Conservation (phyloP, 2,329 filamentous ascomycete species). For the Beauveria sp. region DNA sequence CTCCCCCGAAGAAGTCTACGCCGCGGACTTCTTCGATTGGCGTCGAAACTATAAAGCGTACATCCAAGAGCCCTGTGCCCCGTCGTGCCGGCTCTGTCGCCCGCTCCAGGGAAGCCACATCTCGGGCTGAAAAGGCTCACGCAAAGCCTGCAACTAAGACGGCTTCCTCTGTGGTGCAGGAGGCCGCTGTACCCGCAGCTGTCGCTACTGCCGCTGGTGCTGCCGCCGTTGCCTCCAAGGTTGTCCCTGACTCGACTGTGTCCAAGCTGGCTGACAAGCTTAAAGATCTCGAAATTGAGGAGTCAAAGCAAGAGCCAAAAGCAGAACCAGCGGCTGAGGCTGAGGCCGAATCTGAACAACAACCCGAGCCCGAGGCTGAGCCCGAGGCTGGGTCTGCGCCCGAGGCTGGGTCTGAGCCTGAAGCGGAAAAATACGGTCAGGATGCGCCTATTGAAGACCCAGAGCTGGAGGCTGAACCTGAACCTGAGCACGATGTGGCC, state of each 20-base stretch:
- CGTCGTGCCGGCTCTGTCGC: slow-evolving; percentile 8
- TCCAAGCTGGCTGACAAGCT: slow-evolving; percentile 7
- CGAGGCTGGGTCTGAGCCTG: slow-evolving; percentile 8
- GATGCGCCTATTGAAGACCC: not conserved
- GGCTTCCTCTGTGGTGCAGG: not conserved
- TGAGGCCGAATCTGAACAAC: not conserved
- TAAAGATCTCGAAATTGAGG: not conserved
- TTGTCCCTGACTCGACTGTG: not conserved
- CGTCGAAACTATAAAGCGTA: slow-evolving; percentile 9
- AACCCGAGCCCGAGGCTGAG: not conserved
- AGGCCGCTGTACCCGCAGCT: not conserved
- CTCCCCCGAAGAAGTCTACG: slow-evolving; percentile 38
- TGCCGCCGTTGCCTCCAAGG: not conserved
- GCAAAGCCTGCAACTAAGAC: slow-evolving; percentile 1
- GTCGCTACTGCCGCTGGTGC: not conserved
- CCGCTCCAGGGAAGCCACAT: slow-evolving; percentile 1
- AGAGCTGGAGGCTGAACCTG: not conserved
- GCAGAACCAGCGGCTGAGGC: not conserved
- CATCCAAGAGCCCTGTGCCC: slow-evolving; percentile 17
- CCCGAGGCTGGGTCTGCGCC: slow-evolving; percentile 7
- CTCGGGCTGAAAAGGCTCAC: not conserved
- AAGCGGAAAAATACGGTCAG: not conserved
- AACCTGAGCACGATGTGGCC: slow-evolving; percentile 1
- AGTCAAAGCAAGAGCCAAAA: not conserved
- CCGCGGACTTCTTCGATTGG: not conserved